Percentiles rank a stretch among this genome's conserved stretches.
Evolutionary conservation across 148 eudicot genomes (phyloP).

Genomic region (Camellia granthamiana): DNA sequence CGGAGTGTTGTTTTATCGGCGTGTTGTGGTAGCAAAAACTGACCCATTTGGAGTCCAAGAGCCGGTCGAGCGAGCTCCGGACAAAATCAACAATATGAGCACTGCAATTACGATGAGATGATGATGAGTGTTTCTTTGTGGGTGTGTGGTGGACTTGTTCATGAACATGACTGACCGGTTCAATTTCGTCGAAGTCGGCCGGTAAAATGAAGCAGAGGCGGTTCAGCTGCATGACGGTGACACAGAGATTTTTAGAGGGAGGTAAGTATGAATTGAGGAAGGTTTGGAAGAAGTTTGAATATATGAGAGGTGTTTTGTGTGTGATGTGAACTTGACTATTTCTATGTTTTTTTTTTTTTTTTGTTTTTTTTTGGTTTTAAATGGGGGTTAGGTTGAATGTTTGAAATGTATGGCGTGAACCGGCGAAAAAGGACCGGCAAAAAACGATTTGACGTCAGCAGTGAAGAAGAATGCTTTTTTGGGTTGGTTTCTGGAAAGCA

Average conservation of each 20-base stretch:
- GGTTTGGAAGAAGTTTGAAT: not conserved
- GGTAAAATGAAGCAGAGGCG: slow-evolving; percentile 58
- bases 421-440: slow-evolving; percentile 21
- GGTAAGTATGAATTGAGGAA: not conserved
- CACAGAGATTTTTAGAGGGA: not conserved
- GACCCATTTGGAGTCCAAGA: slow-evolving; percentile 24
- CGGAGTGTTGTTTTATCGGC: slow-evolving; percentile 1
- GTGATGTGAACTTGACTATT: not conserved
- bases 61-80: slow-evolving; percentile 27
- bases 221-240: slow-evolving; percentile 24
- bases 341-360: slow-evolving; percentile 5
- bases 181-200: slow-evolving; percentile 23
- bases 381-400: slow-evolving; percentile 42
- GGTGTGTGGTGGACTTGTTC: slow-evolving; percentile 7
- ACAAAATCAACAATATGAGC: slow-evolving; percentile 26
- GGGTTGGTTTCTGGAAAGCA: too few species aligned
- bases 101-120: slow-evolving; percentile 14
- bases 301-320: not conserved
- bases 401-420: slow-evolving; percentile 34
- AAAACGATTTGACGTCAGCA: not conserved
- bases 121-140: slow-evolving; percentile 10
- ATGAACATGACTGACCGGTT: not conserved
- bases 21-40: slow-evolving; percentile 1
- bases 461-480: not conserved
- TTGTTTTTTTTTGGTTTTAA: slow-evolving; percentile 24